Evolutionary conservation across 1,139 yeast genomes (phyloP), one percentile per base, ranked within the genome.

Genomic region (Arxiozyma heterogenica): DNA sequence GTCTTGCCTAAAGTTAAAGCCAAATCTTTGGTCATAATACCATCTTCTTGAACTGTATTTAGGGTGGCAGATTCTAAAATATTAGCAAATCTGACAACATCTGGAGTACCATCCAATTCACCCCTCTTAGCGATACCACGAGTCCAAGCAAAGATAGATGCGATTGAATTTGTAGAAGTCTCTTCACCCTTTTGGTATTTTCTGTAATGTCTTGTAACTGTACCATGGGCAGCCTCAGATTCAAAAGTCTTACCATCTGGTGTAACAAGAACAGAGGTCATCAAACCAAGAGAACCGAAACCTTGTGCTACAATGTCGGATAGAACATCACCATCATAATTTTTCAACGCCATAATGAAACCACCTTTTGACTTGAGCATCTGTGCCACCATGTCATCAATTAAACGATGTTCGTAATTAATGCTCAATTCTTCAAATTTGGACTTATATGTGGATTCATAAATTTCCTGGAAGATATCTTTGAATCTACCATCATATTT

Each of bases 311-410:
- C 91, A 63, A 86, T 84, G 69, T 86, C 94, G 8, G 88, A 82
- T 71, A 85, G 89, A 54, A 86, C 94, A 71, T 86, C 94, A 71
- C 94, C 94, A 69, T 86, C 94, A 67, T 86, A 86, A 72, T 86
- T 86, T 73, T 86, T 86, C 79, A 86, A 77, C 50, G 94, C 94
- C 77, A 86, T 83, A 61, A 86, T 81, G 67, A 80, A 86, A 12
- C 94, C 94, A 69, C 94, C 94, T 67, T 82, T 83, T 30, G 91
- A 84, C 70, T 86, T 86, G 68, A 86, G 74, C 94, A 86, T 86
- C 72, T 86, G 94, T 4, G 94, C 94, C 59, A 86, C 94, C 91
- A 86, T 86, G 69, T 86, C 94, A 69, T 86, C 94, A 59, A 86
- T 86, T 62, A 86, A 77, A 72, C 94, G 82, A 69, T 86, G 94